A percentile compares a stretch with the other conserved stretches of the same genome.
Conservation (phyloP, 1,139 yeast species). For the Diutina catenulata region DNA sequence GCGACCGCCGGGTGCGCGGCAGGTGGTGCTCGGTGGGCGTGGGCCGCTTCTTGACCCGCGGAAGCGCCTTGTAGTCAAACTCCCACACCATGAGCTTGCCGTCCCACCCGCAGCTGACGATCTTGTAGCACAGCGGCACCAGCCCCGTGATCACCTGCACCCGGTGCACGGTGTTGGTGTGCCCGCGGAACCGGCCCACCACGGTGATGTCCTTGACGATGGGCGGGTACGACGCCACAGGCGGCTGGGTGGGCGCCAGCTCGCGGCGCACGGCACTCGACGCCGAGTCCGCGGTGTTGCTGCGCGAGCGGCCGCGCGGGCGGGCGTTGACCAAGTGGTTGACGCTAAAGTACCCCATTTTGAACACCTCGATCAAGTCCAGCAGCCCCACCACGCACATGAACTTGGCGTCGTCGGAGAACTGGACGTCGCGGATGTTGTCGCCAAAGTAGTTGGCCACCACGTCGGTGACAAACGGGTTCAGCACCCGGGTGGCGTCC, state of each 20-base stretch:
- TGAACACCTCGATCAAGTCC: constrained; percentile 45
- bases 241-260: not conserved
- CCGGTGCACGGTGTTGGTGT: constrained; percentile 48
- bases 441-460: constrained; percentile 55
- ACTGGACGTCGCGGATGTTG: constrained; percentile 44
- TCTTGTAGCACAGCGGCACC: constrained; percentile 30
- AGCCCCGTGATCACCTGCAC: constrained; percentile 22
- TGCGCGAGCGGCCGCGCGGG: constrained; percentile 8
- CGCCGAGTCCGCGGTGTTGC: constrained; percentile 9
- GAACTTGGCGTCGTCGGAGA: constrained; percentile 58
- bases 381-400: constrained; percentile 47
- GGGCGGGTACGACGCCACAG: constrained; percentile 19
- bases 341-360: constrained; percentile 20
- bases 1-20: not conserved
- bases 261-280: not conserved
- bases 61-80: constrained; percentile 51
- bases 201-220: constrained; percentile 30
- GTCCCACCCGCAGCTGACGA: constrained; percentile 63
- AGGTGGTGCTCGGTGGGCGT: too few species aligned
- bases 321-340: constrained; percentile 8
- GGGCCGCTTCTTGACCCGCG: constrained; percentile 34
- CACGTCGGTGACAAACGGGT: constrained; percentile 35
- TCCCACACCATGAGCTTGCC: constrained; percentile 64
- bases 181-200: constrained; percentile 49
- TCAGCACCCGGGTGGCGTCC: constrained; percentile 18